A percentile compares a stretch with the other conserved stretches of the same genome.
phyloP scores from a whole-genome alignment of 257 asterid genomes.

The Capsicum pubescens region DNA sequence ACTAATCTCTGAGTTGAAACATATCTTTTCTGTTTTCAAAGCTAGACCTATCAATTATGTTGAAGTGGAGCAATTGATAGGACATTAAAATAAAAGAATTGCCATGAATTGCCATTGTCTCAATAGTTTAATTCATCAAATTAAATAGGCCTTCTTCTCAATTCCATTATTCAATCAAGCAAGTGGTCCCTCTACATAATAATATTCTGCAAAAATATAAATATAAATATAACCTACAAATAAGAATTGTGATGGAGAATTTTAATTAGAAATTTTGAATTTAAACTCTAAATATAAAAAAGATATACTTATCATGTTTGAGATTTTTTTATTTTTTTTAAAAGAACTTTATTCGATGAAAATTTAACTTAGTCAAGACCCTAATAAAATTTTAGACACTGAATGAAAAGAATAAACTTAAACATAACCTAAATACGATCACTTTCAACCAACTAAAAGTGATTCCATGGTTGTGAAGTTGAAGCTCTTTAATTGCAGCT shows the following conservation, averaged over 20 bases:
- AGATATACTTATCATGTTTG: too few relatives aligned
- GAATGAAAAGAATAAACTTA: not conserved
- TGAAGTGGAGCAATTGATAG: slow-evolving; percentile 34
- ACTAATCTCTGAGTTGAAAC: slow-evolving; percentile 13
- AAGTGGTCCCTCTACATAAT: slow-evolving; percentile 32
- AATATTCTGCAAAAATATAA: slow-evolving; percentile 2
- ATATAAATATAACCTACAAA: not conserved
- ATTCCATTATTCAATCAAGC: slow-evolving; percentile 8
- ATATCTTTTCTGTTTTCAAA: not conserved
- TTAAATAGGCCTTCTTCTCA: slow-evolving; percentile 14
- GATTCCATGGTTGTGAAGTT: slow-evolving; percentile 4
- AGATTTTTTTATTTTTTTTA: too few relatives aligned
- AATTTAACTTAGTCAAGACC: too few relatives aligned
- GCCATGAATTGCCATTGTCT: slow-evolving; percentile 27
- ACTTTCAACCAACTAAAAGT: not conserved
- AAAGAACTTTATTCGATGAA: too few relatives aligned
- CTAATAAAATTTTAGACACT: too few relatives aligned
- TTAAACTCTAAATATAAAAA: too few relatives aligned
- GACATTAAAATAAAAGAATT: slow-evolving; percentile 11
- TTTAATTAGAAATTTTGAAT: too few relatives aligned
- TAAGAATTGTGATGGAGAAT: too few relatives aligned
- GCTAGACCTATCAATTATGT: not conserved
- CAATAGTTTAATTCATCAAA: slow-evolving; percentile 26
- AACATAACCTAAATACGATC: not conserved
- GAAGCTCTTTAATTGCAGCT: not conserved